These are phyloP conservation scores for Populus tomentosa DNA, from an alignment of 441 rosid species.

Conservation along the genomic window DNA sequence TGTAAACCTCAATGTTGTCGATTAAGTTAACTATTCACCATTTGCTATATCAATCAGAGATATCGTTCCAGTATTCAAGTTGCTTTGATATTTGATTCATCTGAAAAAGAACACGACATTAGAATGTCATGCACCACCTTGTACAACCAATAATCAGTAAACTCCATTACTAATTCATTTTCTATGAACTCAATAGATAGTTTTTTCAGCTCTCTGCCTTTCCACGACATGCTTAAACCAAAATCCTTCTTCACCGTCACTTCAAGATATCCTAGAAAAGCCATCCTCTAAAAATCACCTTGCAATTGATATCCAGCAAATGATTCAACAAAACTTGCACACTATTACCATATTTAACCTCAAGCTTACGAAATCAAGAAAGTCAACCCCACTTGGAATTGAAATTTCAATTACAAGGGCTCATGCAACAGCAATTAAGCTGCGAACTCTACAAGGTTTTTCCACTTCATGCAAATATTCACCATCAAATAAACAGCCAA, in stretches of 20 bases:
- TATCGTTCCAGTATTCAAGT: neutral
- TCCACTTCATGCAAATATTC: neutral
- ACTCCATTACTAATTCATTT: neutral
- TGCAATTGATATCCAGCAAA: slow-evolving; percentile 3
- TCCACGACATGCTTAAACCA: neutral
- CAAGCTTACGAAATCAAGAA: neutral
- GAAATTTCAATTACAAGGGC: slow-evolving; percentile 2
- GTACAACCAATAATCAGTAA: neutral
- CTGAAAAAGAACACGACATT: neutral
- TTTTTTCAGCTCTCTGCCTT: neutral
- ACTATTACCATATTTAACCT: neutral
- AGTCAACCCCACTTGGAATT: neutral
- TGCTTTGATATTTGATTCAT: neutral
- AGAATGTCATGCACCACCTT: neutral
- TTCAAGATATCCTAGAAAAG: neutral
- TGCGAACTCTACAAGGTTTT: neutral
- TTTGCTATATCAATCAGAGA: neutral
- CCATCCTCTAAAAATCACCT: neutral
- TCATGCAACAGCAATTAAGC: slow-evolving; percentile 14
- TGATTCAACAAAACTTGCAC: neutral
- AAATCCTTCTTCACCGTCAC: neutral
- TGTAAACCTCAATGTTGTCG: neutral
- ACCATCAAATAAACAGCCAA: neutral
- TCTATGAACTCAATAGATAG: neutral
- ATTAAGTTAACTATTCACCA: neutral